Conservation (phyloP, 2,329 filamentous ascomycete genomes). For the Paraphaeosphaeria sporulosa region DNA sequence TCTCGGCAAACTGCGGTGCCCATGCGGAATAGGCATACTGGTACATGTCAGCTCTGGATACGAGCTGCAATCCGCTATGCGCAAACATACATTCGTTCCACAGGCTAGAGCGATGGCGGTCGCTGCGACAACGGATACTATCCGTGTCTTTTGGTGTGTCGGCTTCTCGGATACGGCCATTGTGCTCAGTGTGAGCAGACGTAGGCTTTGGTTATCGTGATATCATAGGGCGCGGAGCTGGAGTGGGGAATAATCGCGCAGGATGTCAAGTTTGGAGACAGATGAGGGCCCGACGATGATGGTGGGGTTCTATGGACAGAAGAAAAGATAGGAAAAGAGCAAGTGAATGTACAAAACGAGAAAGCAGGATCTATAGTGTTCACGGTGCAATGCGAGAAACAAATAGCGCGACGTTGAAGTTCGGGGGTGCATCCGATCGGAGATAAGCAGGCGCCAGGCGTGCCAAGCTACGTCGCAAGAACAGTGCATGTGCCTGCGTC, state of each 20-base stretch:
- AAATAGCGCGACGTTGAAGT: not conserved
- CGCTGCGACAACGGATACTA: constrained; percentile 84
- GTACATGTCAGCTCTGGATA: constrained; percentile 32
- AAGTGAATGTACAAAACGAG: not conserved
- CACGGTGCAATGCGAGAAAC: not conserved
- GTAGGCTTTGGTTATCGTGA: constrained; percentile 23
- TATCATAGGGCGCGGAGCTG: constrained; percentile 28
- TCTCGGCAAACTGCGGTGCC: constrained; percentile 93
- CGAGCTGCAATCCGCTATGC: not conserved
- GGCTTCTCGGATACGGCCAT: constrained; percentile 35
- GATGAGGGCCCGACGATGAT: not conserved
- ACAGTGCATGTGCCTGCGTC: constrained; percentile 12
- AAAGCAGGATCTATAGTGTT: not conserved
- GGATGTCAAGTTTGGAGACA: constrained; percentile 13
- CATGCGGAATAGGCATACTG: constrained; percentile 99
- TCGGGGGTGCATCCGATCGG: constrained; percentile 3
- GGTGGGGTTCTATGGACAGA: not conserved
- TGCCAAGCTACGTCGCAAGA: constrained; percentile 7
- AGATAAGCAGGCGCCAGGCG: constrained; percentile 9
- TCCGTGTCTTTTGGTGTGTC: constrained; percentile 68
- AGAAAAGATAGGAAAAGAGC: not conserved
- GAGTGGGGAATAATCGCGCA: constrained; percentile 16
- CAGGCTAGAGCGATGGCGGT: constrained; percentile 87
- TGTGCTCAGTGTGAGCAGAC: constrained; percentile 22
- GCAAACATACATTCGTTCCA: constrained; percentile 80